Percentiles rank a stretch among this genome's conserved stretches.
phyloP scores from a whole-genome alignment of 306 rosid species.

The Mucuna pruriens region DNA sequence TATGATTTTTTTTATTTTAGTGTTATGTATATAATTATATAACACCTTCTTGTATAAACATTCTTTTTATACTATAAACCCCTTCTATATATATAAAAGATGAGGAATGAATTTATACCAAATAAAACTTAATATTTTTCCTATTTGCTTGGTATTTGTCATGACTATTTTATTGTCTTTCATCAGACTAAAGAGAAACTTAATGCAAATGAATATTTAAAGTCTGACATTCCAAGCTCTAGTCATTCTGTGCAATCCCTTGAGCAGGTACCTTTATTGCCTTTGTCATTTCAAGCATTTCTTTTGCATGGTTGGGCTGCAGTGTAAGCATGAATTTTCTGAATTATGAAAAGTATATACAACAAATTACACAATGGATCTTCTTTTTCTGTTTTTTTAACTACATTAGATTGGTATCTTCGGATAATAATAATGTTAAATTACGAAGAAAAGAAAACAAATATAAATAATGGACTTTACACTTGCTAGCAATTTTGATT shows the following conservation, averaged over 20 bases:
- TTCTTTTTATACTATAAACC: no score
- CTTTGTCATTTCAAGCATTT: not conserved
- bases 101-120: not conserved
- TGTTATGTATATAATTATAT: no score
- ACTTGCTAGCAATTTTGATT: not conserved
- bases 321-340: no score
- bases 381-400: not conserved
- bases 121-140: no score
- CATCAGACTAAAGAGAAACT: slow-evolving; percentile 3
- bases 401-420: not conserved
- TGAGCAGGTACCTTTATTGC: slow-evolving; percentile 38
- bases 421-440: not conserved
- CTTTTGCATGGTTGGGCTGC: no score
- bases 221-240: not conserved
- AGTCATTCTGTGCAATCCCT: not conserved
- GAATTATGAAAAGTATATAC: not conserved
- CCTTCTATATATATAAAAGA: no score
- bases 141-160: not conserved
- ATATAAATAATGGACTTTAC: not conserved
- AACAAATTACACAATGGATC: not conserved
- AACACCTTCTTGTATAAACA: no score
- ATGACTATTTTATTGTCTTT: not conserved
- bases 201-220: not conserved
- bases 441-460: not conserved
- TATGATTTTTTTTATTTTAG: no score